Conservation (phyloP, 306 rosid genomes). For the Cyamopsis tetragonoloba region DNA sequence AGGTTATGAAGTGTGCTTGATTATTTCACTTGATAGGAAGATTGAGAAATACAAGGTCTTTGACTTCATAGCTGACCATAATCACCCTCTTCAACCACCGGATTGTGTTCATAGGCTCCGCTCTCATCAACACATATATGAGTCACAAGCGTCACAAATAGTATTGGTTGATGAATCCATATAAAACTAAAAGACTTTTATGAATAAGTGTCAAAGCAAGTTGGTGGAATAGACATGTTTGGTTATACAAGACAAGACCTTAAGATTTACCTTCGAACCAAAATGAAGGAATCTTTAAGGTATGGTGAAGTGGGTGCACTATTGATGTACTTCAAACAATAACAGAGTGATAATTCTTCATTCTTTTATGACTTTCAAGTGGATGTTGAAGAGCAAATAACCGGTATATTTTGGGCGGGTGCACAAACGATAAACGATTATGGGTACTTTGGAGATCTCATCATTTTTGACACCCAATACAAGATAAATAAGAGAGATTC, state of each 20-base stretch:
- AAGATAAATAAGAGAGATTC: too few species aligned
- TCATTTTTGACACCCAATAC: too few species aligned
- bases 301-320: neutral
- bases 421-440: too few species aligned
- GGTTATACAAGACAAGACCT: neutral
- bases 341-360: neutral
- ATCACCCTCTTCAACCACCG: neutral
- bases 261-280: neutral
- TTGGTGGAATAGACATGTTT: neutral
- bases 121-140: neutral
- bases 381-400: neutral
- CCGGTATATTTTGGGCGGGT: neutral
- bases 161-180: neutral
- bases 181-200: neutral
- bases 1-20: neutral
- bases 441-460: too few species aligned
- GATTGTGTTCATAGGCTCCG: neutral
- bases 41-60: neutral
- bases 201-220: neutral
- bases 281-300: neutral
- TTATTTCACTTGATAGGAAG: neutral
- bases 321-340: neutral
- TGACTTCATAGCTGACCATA: neutral
- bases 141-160: neutral
- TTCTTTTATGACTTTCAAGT: neutral